Conservation (phyloP, 441 rosid genomes). For the Populus tomentosa region DNA sequence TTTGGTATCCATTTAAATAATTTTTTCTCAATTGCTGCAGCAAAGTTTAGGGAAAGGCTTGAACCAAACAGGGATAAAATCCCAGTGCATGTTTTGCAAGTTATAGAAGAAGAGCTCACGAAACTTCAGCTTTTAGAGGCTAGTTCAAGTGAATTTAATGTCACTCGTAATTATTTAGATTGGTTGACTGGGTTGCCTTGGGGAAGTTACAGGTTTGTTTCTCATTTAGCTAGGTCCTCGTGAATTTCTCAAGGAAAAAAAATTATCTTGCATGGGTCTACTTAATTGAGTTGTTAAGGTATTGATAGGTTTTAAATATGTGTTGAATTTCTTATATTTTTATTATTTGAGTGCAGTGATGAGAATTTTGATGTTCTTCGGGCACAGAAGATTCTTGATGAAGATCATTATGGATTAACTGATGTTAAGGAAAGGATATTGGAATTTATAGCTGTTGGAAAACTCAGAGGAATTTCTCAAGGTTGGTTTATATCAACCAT, state of each 20-base stretch:
- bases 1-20: conserved; percentile 4
- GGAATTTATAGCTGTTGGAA: conserved; percentile 99
- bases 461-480: conserved; percentile 95
- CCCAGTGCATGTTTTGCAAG: conserved; percentile 79
- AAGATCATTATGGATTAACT: conserved; percentile 87
- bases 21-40: conserved; percentile 44
- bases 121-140: conserved; percentile 88
- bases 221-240: conserved; percentile 13
- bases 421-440: conserved; percentile 96
- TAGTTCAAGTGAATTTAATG: conserved; percentile 99
- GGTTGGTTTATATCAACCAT: conserved; percentile 40
- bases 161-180: conserved; percentile 84
- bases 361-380: conserved; percentile 81
- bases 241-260: neutral
- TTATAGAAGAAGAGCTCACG: conserved; percentile 84
- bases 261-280: neutral
- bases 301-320: neutral
- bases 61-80: conserved; percentile 75
- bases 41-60: conserved; percentile 75
- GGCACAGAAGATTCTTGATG: conserved; percentile 84
- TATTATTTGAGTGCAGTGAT: conserved; percentile 44
- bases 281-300: neutral
- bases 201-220: conserved; percentile 78
- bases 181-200: conserved; percentile 96
- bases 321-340: neutral